A percentile compares a stretch with the other conserved stretches of the same genome.
Evolutionary conservation across 2,329 filamentous ascomycete genomes (phyloP).

Genomic region (Penicillium vulpinum): DNA sequence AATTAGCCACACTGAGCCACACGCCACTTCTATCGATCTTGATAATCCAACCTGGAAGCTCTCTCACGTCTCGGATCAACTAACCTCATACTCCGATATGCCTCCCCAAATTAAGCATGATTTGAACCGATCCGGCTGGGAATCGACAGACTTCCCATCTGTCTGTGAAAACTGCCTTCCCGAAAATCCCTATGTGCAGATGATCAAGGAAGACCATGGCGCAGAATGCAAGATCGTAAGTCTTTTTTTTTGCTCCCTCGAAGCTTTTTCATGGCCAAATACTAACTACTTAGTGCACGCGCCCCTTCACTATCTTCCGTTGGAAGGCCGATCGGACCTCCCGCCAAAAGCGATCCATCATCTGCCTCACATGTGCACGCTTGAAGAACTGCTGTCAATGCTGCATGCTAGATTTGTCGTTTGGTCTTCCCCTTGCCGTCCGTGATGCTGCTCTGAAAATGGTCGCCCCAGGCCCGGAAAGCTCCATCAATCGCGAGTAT

Average conservation of each 20-base stretch:
- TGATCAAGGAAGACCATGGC: conserved; percentile 96
- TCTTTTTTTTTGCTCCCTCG: not conserved
- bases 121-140: conserved; percentile 92
- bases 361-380: conserved; percentile 93
- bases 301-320: conserved; percentile 91
- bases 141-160: conserved; percentile 62
- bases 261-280: not conserved
- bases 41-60: conserved; percentile 8
- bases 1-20: conserved; percentile 9
- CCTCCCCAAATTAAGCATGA: conserved; percentile 97
- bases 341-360: conserved; percentile 89
- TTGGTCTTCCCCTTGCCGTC: conserved; percentile 90
- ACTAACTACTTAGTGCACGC: conserved; percentile 63
- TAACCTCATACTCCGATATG: conserved; percentile 21
- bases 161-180: conserved; percentile 83
- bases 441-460: conserved; percentile 97
- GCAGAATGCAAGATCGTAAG: conserved; percentile 71
- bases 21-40: conserved; percentile 12
- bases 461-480: conserved; percentile 89
- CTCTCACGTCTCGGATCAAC: not conserved
- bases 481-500: conserved; percentile 92
- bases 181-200: conserved; percentile 96
- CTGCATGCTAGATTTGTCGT: conserved; percentile 97
- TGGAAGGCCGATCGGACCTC: conserved; percentile 93
- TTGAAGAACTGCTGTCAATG: conserved; percentile 99